Percentiles rank a stretch among this genome's conserved stretches.
phyloP scores from a whole-genome alignment of 2,329 filamentous ascomycete species.

The Mariannaea sp. region DNA sequence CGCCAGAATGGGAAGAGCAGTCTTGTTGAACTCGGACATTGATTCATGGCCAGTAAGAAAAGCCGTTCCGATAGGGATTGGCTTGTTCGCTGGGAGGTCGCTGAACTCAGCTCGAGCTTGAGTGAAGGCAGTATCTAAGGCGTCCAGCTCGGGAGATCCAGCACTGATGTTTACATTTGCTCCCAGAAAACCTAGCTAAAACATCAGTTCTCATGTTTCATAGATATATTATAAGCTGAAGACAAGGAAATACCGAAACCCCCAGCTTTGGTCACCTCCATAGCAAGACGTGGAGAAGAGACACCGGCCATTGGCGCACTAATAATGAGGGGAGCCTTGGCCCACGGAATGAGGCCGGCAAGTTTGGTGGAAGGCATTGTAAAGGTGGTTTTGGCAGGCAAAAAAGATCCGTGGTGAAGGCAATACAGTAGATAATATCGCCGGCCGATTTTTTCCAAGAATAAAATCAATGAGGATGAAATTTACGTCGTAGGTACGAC shows the following conservation, averaged over 20 bases:
- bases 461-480: no score
- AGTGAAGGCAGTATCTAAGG: slow-evolving; percentile 41
- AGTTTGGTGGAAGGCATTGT: slow-evolving; percentile 37
- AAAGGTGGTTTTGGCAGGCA: neutral
- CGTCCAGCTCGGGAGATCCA: slow-evolving; percentile 39
- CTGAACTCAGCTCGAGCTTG: slow-evolving; percentile 38
- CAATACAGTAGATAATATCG: no score
- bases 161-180: slow-evolving; percentile 39
- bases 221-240: neutral
- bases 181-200: slow-evolving; percentile 41
- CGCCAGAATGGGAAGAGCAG: slow-evolving; percentile 56
- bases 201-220: slow-evolving; percentile 4
- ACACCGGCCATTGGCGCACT: slow-evolving; percentile 46
- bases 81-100: slow-evolving; percentile 42
- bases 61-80: slow-evolving; percentile 59
- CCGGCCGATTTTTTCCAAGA: no score
- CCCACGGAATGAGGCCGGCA: slow-evolving; percentile 40
- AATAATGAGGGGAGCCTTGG: slow-evolving; percentile 38
- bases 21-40: slow-evolving; percentile 45
- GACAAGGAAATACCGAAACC: slow-evolving; percentile 41
- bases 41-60: slow-evolving; percentile 62
- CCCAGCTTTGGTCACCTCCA: slow-evolving; percentile 46
- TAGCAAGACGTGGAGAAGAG: slow-evolving; percentile 42
- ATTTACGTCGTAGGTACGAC: no score
- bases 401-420: no score